phyloP scores from a whole-genome alignment of 129 eudicot species.

The Erigeron canadensis region DNA sequence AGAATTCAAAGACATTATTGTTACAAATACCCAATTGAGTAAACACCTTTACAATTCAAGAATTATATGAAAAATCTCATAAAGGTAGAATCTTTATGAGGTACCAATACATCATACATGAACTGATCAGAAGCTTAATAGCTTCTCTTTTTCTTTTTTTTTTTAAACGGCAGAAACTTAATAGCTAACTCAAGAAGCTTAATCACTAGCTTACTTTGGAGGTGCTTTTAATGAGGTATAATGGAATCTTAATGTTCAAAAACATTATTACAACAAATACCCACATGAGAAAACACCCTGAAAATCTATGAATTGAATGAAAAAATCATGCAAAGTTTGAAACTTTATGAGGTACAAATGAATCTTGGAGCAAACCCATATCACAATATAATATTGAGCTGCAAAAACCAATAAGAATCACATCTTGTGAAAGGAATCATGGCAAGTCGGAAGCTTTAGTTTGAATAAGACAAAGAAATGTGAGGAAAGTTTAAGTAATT shows the following conservation, averaged over 20 bases:
- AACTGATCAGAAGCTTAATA: too few species aligned
- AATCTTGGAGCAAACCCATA: constrained; percentile 34
- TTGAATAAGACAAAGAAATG: constrained; percentile 32
- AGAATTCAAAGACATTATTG: constrained; percentile 61
- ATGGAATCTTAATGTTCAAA: constrained; percentile 41
- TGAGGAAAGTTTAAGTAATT: constrained; percentile 18
- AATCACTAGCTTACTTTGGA: too few species aligned
- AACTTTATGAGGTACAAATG: constrained; percentile 24
- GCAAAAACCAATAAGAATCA: constrained; percentile 33
- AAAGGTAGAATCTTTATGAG: constrained; percentile 12
- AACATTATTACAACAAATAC: constrained; percentile 54
- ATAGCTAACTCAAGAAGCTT: too few species aligned
- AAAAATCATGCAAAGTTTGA: not conserved
- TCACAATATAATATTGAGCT: constrained; percentile 27
- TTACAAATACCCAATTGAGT: constrained; percentile 48
- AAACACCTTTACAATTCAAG: constrained; percentile 40
- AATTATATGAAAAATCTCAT: not conserved
- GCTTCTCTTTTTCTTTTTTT: too few species aligned
- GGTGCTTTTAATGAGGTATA: too few species aligned
- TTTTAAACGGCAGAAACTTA: too few species aligned
- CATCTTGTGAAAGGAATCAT: constrained; percentile 31
- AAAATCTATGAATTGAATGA: constrained; percentile 26
- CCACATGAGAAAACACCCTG: constrained; percentile 43
- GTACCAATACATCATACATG: too few species aligned
- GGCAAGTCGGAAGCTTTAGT: constrained; percentile 37